These are phyloP conservation scores for Lichtheimia ornata DNA, from an alignment of 371 early-diverging fungal genomes.

Conservation along the genomic window DNA sequence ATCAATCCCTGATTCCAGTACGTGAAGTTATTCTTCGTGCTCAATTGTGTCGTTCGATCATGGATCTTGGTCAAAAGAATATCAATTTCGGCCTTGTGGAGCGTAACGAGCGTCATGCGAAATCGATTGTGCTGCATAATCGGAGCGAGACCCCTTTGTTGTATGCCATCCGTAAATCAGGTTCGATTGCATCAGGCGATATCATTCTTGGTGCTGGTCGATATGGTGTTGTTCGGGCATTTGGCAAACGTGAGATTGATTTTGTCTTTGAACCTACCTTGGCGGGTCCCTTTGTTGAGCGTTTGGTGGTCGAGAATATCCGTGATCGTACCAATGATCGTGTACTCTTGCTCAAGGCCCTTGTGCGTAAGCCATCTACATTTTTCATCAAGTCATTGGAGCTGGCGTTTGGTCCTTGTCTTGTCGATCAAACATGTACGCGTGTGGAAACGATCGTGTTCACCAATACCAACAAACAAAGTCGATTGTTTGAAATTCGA, in stretches of 20 bases:
- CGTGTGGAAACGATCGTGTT: conserved; percentile 61
- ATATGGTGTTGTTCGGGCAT: conserved; percentile 89
- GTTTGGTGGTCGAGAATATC: conserved; percentile 88
- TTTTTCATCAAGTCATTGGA: conserved; percentile 80
- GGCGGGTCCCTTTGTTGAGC: conserved; percentile 86
- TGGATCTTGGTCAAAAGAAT: conserved; percentile 95
- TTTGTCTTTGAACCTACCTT: conserved; percentile 92
- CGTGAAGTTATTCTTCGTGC: conserved; percentile 90
- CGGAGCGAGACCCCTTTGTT: conserved; percentile 88
- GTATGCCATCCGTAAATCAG: conserved; percentile 93
- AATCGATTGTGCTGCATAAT: conserved; percentile 90
- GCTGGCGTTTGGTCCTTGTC: conserved; percentile 80
- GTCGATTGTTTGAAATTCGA: conserved; percentile 81
- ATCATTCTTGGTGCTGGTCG: conserved; percentile 75
- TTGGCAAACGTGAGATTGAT: conserved; percentile 89
- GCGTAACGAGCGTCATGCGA: conserved; percentile 84
- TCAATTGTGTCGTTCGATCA: conserved; percentile 79
- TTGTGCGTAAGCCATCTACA: conserved; percentile 86
- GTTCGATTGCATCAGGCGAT: conserved; percentile 94
- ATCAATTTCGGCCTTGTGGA: conserved; percentile 95
- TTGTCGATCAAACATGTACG: conserved; percentile 50
- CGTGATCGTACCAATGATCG: conserved; percentile 86
- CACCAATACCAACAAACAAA: conserved; percentile 81
- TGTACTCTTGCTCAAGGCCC: conserved; percentile 83
- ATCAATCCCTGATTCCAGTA: conserved; percentile 79